Percentiles rank a stretch among this genome's conserved stretches.
phyloP scores from a whole-genome alignment of 495 filamentous ascomycete species.

The Jackrogersella minutella region DNA sequence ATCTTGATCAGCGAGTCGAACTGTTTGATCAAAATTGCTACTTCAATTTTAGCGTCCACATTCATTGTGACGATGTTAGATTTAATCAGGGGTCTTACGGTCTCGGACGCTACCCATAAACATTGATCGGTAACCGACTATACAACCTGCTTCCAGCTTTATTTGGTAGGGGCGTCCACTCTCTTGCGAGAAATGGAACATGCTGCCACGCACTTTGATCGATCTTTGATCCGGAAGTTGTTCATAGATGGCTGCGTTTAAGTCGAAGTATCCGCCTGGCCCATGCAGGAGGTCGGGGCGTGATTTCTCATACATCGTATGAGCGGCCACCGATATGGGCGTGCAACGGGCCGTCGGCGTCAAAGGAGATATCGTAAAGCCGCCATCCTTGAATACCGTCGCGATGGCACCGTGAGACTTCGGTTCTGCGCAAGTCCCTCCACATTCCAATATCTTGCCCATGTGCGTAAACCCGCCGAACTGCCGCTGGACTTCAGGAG shows the following conservation, averaged over 20 bases:
- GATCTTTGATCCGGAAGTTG: constrained; percentile 50
- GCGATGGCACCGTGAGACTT: constrained; percentile 52
- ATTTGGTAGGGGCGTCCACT: constrained; percentile 47
- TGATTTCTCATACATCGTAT: constrained; percentile 62
- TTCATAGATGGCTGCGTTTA: constrained; percentile 49
- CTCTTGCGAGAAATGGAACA: constrained; percentile 44
- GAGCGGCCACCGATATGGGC: constrained; percentile 55
- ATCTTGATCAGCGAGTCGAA: constrained; percentile 45
- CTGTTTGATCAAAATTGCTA: constrained; percentile 54
- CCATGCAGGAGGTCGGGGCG: constrained; percentile 56
- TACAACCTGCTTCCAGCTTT: constrained; percentile 56
- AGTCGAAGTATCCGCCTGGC: constrained; percentile 55
- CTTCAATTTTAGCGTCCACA: constrained; percentile 2
- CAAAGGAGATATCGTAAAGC: constrained; percentile 55
- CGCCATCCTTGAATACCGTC: constrained; percentile 49
- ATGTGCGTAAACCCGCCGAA: constrained; percentile 55
- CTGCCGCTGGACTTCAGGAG: constrained; percentile 21
- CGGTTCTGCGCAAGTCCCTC: constrained; percentile 55
- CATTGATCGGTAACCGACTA: constrained; percentile 53
- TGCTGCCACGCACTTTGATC: constrained; percentile 50
- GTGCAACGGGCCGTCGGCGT: constrained; percentile 49
- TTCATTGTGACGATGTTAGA: neutral
- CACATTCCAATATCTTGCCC: constrained; percentile 65
- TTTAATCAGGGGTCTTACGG: constrained; percentile 32
- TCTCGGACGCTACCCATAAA: constrained; percentile 58